Evolutionary conservation across 2,329 filamentous ascomycete genomes (phyloP).

Genomic region (Sporothrix inflata): DNA sequence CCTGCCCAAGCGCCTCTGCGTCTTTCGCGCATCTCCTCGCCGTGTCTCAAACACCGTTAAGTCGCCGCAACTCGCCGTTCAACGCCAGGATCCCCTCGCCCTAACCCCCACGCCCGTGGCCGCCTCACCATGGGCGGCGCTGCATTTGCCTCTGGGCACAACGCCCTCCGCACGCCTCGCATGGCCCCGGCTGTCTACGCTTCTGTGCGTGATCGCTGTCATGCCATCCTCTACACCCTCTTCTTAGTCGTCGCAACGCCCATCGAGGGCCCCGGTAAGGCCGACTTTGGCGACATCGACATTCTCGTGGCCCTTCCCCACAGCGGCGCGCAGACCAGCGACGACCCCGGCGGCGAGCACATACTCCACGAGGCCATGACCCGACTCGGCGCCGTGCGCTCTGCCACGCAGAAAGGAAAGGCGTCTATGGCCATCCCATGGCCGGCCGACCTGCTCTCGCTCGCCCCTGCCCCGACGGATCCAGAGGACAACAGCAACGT

Average conservation of each 20-base stretch:
- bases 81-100: background rate
- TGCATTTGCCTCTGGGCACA: slow-evolving; percentile 54
- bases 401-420: slow-evolving; percentile 35
- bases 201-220: slow-evolving; percentile 51
- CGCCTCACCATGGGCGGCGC: slow-evolving; percentile 65
- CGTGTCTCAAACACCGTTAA: background rate
- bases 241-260: slow-evolving; percentile 62
- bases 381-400: slow-evolving; percentile 50
- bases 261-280: slow-evolving; percentile 70
- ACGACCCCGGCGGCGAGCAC: background rate
- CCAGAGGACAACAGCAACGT: slow-evolving; percentile 29
- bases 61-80: background rate
- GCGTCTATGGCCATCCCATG: slow-evolving; percentile 61
- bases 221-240: slow-evolving; percentile 51
- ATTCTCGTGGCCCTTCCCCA: slow-evolving; percentile 57
- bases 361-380: slow-evolving; percentile 13
- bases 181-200: slow-evolving; percentile 64
- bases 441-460: slow-evolving; percentile 42
- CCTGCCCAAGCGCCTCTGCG: background rate
- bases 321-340: background rate
- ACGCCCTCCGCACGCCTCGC: slow-evolving; percentile 64
- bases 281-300: slow-evolving; percentile 73
- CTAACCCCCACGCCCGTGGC: background rate
- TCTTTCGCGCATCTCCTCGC: background rate
- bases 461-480: background rate